Evolutionary conservation across 225 moss, liverwort and hornwort genomes (phyloP), one percentile per base, ranked within the genome.

Genomic region (Thuidium tamariscinum): DNA sequence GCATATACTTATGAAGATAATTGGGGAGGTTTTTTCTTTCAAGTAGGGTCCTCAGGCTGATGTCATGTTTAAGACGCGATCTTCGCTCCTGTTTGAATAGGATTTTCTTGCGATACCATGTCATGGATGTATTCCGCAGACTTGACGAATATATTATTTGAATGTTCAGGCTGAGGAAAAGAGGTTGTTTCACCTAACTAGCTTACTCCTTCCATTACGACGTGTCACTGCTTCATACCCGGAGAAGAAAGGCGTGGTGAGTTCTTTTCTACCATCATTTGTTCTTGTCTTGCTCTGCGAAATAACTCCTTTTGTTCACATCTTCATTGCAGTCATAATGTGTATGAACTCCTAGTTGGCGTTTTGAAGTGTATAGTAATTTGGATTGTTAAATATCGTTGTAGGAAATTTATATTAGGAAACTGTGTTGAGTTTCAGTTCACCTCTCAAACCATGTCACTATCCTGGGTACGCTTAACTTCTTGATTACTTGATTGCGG

Each of bases 121-220:
- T 42, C 23, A 22, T 73, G 84, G 36, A 65, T 82, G 49, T 71
- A 77, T 77, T 81, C 29, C 23, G 34, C 48, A 19, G 76, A 32
- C 17, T 25, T 74, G 51, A 73, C 32, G 42, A 54, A 48, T 55
- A 37, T 7, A 37, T 46, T 44, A 39, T 80, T 72, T 71, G 59
- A 82, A 87, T 73, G 42, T 81, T 63, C 82, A 94, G 92, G 85
- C 42, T 36, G 86, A 91, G 76, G 89, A 94, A 59, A 89, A 78
- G 72, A 91, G 91, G 79, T 52, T 92, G 36, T 92, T 89, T 61
- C 83, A 86, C n/a, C 36, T 94, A 42, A 60, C 77, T 42, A 88
- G 89, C 82, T 87, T 94, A 19, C 87, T 94, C 56, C 91, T 94
- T 87, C 87, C 93, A 7, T 54, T 94, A 44, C 91, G 88, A 70